A percentile compares a stretch with the other conserved stretches of the same genome.
These are phyloP conservation scores for Ziziphus jujuba DNA, from an alignment of 306 rosid species.

Conservation along the genomic window DNA sequence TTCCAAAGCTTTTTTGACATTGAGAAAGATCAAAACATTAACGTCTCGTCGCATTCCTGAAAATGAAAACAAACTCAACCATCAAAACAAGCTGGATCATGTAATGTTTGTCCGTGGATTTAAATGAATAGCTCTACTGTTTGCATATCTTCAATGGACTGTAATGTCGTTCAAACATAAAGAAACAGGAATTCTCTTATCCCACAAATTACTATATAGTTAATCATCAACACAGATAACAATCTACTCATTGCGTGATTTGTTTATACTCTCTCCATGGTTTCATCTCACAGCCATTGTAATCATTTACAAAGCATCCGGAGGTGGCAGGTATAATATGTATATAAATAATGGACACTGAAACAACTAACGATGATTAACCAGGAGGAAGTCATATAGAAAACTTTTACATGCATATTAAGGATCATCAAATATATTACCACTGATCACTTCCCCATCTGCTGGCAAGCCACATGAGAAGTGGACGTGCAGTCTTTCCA, in stretches of 20 bases:
- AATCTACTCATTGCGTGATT: too few relatives aligned
- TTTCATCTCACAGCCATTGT: too few relatives aligned
- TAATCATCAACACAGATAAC: too few relatives aligned
- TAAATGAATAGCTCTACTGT: not conserved
- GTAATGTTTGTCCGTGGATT: not conserved
- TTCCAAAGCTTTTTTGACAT: conserved; percentile 70
- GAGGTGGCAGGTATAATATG: too few relatives aligned
- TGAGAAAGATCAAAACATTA: conserved; percentile 69
- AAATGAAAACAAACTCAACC: conserved; percentile 5
- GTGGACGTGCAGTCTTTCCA: conserved; percentile 93
- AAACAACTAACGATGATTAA: not conserved
- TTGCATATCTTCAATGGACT: not conserved
- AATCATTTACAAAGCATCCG: too few relatives aligned
- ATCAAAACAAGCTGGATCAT: not conserved
- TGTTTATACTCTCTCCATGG: too few relatives aligned
- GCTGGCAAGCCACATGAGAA: conserved; percentile 86
- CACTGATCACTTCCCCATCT: conserved; percentile 89
- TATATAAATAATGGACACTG: not conserved
- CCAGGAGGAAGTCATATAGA: not conserved
- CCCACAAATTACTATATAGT: too few relatives aligned
- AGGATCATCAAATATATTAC: conserved; percentile 40
- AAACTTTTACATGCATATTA: not conserved
- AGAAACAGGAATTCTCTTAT: too few relatives aligned
- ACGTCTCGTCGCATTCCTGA: conserved; percentile 86
- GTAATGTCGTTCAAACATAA: too few relatives aligned